Percentiles rank a stretch among this genome's conserved stretches.
Conservation (phyloP, 23 red algal genomes). For the Gracilaria domingensis region DNA sequence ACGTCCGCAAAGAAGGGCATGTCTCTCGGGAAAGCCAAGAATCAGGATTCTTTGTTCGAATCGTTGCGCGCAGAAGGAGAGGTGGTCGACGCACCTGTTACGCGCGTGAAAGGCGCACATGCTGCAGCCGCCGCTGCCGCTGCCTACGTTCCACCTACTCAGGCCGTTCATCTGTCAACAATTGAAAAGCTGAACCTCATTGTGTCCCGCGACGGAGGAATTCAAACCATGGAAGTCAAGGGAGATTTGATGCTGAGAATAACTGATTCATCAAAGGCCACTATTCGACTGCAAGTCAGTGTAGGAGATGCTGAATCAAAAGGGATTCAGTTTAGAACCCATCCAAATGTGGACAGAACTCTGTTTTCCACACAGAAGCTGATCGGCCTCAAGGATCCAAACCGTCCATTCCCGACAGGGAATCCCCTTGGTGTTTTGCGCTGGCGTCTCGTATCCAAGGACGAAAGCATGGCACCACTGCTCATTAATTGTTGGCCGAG, state of each 20-base stretch:
- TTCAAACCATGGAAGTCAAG: conserved; percentile 93
- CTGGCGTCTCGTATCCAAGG: conserved; percentile 87
- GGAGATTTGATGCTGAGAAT: conserved; percentile 93
- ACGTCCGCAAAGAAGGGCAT: conserved; percentile 83
- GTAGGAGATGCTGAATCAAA: conserved; percentile 64
- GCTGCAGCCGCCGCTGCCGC: conserved; percentile 79
- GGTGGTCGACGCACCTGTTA: conserved; percentile 80
- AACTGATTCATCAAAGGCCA: conserved; percentile 77
- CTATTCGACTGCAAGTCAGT: conserved; percentile 62
- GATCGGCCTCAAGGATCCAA: conserved; percentile 84
- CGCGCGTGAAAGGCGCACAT: conserved; percentile 46
- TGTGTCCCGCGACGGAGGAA: conserved; percentile 85
- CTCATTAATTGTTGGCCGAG: conserved; percentile 97
- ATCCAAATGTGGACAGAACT: conserved; percentile 94
- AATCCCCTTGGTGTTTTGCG: conserved; percentile 91
- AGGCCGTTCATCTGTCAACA: conserved; percentile 83
- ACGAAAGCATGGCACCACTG: conserved; percentile 89
- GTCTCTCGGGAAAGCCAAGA: conserved; percentile 82
- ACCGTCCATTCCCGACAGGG: conserved; percentile 86
- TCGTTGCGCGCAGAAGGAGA: conserved; percentile 92
- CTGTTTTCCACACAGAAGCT: conserved; percentile 72
- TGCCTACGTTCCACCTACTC: conserved; percentile 63
- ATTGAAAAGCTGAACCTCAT: conserved; percentile 81
- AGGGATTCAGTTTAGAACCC: conserved; percentile 86
- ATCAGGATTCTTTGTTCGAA: conserved; percentile 76